Evolutionary conservation across 495 filamentous ascomycete species (phyloP), one percentile per base, ranked within the genome.

Genomic region (Xylaria grammica): DNA sequence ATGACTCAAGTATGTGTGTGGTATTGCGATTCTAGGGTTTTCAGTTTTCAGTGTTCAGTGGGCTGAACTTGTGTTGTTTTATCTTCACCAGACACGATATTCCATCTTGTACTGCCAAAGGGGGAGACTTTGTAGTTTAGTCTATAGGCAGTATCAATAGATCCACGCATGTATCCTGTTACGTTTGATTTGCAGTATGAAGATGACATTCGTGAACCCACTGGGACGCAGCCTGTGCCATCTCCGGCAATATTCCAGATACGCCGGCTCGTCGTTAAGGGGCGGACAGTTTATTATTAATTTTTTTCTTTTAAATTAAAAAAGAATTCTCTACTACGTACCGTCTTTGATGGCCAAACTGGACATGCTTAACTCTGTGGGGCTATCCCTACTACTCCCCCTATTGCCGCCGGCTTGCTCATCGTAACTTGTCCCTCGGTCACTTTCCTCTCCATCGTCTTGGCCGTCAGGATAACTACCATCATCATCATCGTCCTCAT

Each of bases 101-200:
- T 60, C 58, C 52, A 70, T 68, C 38, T 72, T 60, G 60, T 59
- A 50, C 55, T 67, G 60, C 60, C 45, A 52, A 40, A 53, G 48
- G 57, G 48, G 67, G 46, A 58, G 52, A 51, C 56, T 15, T 68
- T 73, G 65, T 40, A 62, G 59, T 65, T 64, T 65, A 72, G 55
- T 67, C 52, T 61, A 60, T 66, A 63, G 54, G 64, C 53, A 65
- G 65, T 65, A 63, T 73, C 55, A 67, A 73, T 71, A 71, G 40
- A 63, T 63, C 42, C 51, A 64, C 44, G 29, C 9, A 64, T 58
- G 62, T 58, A 64, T 58, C 51, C 44, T 46, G 36, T 44, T 27
- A 45, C 22, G 27, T 45, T 53, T 22, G 32, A 19, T 32, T 6
- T 24, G 8, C 32, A 27, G 0, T 22, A 22, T 40, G 26, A 36